Conservation (phyloP, 805 yeast species). For the Grigorovia jiainica region DNA sequence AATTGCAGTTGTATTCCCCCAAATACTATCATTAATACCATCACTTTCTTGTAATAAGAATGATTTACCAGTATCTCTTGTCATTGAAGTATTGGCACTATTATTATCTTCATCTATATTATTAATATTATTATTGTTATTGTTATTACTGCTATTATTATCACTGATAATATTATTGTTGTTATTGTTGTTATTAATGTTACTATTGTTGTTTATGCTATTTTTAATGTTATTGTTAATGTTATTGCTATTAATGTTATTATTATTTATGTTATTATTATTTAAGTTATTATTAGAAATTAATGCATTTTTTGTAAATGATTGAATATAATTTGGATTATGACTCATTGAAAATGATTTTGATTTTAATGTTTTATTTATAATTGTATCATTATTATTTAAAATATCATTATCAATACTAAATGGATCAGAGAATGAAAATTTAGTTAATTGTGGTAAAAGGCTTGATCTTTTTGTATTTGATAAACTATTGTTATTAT, state of each 20-base stretch:
- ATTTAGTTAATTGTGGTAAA: conserved; percentile 55
- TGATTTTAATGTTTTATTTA: background rate
- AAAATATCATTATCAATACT: conserved; percentile 19
- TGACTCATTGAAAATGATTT: conserved; percentile 4
- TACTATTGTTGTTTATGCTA: background rate
- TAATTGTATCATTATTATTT: background rate
- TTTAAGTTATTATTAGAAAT: no score
- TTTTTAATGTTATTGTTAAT: background rate
- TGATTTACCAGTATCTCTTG: conserved; percentile 34
- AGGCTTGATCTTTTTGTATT: conserved; percentile 30
- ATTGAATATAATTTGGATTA: background rate
- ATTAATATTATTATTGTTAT: background rate
- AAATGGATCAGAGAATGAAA: conserved; percentile 60
- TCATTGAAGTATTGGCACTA: conserved; percentile 6
- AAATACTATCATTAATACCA: conserved; percentile 28
- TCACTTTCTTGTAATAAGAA: conserved; percentile 33
- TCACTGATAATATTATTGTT: background rate
- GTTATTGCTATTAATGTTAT: background rate
- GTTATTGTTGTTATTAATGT: conserved; percentile 6
- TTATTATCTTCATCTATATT: background rate
- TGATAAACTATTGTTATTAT: background rate
- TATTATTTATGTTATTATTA: background rate
- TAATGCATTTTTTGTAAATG: no score
- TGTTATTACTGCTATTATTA: background rate
- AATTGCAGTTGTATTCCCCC: conserved; percentile 17